Base-by-base conservation (phyloP, 345 rosid genomes). In the Eucalyptus curtisii region DNA sequence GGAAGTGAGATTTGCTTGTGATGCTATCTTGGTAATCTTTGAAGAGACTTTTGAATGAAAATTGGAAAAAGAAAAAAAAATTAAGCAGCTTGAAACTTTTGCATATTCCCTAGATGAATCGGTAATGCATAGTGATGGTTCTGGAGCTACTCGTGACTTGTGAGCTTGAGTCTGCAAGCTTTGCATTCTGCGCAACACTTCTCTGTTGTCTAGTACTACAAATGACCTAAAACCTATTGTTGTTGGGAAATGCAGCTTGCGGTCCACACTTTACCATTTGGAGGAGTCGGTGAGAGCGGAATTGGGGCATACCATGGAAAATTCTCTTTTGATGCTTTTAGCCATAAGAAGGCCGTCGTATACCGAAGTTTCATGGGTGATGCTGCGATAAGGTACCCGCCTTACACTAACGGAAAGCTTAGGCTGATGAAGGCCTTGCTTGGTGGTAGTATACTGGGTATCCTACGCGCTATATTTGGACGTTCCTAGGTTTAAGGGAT, bases 201-300 rank as follows among this genome's bases (percentile, higher is more conserved):
- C 30, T 76, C 82, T 37, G 45, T 22, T 40, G 3, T 76, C 45
- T 19, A 5, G 47, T 37, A 76, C 10, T 31, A 86, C 4, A 86
- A 50, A 55, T 42, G 17, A 59, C 7, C 49, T 88, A 7, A 6
- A 52, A 16, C 22, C 19, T 14, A n/a, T 57, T 27, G 47, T 48
- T 42, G 25, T 27, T 61, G 64, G 68, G 49, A 87, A 22, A 42
- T 91, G 92, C 95, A 98, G 99, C 94, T 97, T 87, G 92, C 97
- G 2, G 91, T 94, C 37, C 96, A 81, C 86, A 87, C 92, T 48
- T 87, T 98, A 59, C 99, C 99, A 42, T 98, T 98, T 17, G 99
- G 99, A 90, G 99, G 99, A 88, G 98, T 98, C 7, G 99, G 98
- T 57, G 98, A 97, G 90, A 97, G 99, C 49, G 99, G 99, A 88